phyloP scores from a whole-genome alignment of 495 filamentous ascomycete species.

The Trichoderma asperelloides region DNA sequence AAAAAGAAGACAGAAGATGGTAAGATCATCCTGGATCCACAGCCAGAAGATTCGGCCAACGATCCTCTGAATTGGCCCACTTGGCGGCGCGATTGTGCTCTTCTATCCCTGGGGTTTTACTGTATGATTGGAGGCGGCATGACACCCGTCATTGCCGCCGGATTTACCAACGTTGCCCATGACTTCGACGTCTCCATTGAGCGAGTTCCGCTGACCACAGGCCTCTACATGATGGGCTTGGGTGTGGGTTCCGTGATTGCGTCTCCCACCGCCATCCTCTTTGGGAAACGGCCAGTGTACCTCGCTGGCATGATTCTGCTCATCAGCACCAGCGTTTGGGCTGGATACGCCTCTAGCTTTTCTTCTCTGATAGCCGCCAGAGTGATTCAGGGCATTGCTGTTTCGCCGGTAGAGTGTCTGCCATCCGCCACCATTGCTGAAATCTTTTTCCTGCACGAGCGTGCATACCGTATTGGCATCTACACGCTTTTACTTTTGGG shows the following conservation, averaged over 20 bases:
- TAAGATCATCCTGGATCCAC: slow-evolving; percentile 79
- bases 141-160: slow-evolving; percentile 84
- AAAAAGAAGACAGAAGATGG: slow-evolving; percentile 78
- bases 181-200: slow-evolving; percentile 62
- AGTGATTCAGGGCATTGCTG: slow-evolving; percentile 78
- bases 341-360: slow-evolving; percentile 73
- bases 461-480: slow-evolving; percentile 90
- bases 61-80: slow-evolving; percentile 90
- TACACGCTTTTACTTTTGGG: slow-evolving; percentile 85
- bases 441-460: slow-evolving; percentile 93
- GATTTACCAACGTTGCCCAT: slow-evolving; percentile 71
- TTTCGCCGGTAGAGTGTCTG: slow-evolving; percentile 88
- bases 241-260: slow-evolving; percentile 76
- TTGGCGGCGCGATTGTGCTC: slow-evolving; percentile 71
- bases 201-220: slow-evolving; percentile 79
- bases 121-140: slow-evolving; percentile 91
- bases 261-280: slow-evolving; percentile 87
- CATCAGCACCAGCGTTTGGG: slow-evolving; percentile 74
- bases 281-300: slow-evolving; percentile 87
- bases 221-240: slow-evolving; percentile 90
- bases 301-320: slow-evolving; percentile 69
- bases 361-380: slow-evolving; percentile 71
- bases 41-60: slow-evolving; percentile 83
- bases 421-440: slow-evolving; percentile 93
- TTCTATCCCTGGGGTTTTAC: slow-evolving; percentile 82